Evolutionary conservation across 768 basidiomycete genomes (phyloP).

Genomic region (Leccinellum rugosiceps): DNA sequence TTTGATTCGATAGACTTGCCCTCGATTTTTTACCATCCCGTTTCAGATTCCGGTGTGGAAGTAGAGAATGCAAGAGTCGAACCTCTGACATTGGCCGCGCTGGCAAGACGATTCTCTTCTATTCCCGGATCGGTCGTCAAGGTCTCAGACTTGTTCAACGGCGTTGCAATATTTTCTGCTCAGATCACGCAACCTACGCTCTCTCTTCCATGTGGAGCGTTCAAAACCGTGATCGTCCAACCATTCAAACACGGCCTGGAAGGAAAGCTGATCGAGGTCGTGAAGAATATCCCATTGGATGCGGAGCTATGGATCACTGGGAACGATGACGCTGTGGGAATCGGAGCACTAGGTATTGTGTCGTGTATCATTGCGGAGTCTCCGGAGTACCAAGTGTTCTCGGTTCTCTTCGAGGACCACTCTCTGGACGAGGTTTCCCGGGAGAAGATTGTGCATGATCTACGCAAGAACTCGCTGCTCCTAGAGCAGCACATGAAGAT

Average conservation of each 20-base stretch:
- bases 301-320: slow-evolving; percentile 29
- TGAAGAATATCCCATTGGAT: slow-evolving; percentile 22
- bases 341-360: slow-evolving; percentile 29
- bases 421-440: slow-evolving; percentile 19
- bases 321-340: slow-evolving; percentile 30
- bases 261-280: slow-evolving; percentile 27
- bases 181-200: slow-evolving; percentile 15
- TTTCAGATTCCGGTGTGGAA: background rate
- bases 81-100: background rate
- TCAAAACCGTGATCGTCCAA: slow-evolving; percentile 27
- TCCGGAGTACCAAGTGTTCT: slow-evolving; percentile 28
- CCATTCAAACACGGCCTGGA: slow-evolving; percentile 26
- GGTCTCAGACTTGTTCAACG: background rate
- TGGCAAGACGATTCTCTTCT: background rate
- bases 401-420: slow-evolving; percentile 30
- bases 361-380: slow-evolving; percentile 30
- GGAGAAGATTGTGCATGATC: slow-evolving; percentile 23
- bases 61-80: background rate
- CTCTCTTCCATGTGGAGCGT: slow-evolving; percentile 11
- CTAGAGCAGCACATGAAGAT: slow-evolving; percentile 31
- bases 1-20: too few relatives aligned
- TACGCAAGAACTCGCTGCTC: slow-evolving; percentile 25
- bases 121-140: background rate
- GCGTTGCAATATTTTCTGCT: background rate
- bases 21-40: background rate